These are phyloP conservation scores for Crucihimalaya himalaica DNA, from an alignment of 345 rosid genomes.

Conservation along the genomic window DNA sequence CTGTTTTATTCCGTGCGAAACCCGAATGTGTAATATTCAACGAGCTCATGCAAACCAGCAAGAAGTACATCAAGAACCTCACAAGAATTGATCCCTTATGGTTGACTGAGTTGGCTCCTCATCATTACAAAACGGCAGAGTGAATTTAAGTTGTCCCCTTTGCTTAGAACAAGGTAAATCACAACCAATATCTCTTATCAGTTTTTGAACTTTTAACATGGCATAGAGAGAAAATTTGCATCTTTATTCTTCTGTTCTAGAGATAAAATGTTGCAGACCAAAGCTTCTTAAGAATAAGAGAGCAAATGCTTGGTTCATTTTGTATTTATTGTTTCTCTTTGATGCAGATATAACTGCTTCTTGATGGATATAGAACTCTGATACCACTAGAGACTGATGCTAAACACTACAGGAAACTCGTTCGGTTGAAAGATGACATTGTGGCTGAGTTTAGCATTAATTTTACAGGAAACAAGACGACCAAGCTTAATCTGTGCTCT, in stretches of 20 bases:
- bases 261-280: background rate
- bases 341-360: too few relatives aligned
- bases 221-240: constrained; percentile 2
- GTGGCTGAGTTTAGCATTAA: constrained; percentile 7
- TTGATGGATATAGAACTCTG: background rate
- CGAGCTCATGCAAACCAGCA: constrained; percentile 76
- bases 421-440: constrained; percentile 4
- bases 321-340: constrained; percentile 3
- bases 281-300: constrained; percentile 2
- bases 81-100: constrained; percentile 78
- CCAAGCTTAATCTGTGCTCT: constrained; percentile 8
- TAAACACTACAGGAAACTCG: background rate
- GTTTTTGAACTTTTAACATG: background rate
- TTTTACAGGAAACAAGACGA: constrained; percentile 3
- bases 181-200: background rate
- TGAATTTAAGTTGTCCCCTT: constrained; percentile 25
- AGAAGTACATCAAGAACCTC: constrained; percentile 76
- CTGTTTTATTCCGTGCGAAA: constrained; percentile 69
- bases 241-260: background rate
- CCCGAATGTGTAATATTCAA: constrained; percentile 81
- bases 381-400: constrained; percentile 7
- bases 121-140: constrained; percentile 59
- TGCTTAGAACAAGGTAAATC: constrained; percentile 23
- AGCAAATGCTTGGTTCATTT: background rate
- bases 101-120: constrained; percentile 89